phyloP scores from a whole-genome alignment of 495 filamentous ascomycete species.

The Usnea hakonensis region DNA sequence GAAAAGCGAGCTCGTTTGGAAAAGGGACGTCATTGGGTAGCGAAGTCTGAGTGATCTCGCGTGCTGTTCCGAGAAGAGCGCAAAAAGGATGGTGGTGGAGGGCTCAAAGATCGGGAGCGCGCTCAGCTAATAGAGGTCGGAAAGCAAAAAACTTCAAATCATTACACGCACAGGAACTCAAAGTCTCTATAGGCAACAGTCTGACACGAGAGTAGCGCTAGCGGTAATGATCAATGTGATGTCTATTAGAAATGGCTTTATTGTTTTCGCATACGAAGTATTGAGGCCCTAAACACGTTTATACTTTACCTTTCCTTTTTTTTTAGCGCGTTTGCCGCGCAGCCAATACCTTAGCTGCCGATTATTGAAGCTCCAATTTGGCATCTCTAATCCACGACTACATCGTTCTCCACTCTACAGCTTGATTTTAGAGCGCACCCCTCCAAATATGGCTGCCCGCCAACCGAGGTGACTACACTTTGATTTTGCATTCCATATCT shows the following conservation, averaged over 20 bases:
- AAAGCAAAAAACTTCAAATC: neutral
- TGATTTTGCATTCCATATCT: neutral
- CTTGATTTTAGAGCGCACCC: neutral
- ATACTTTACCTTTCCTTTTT: neutral
- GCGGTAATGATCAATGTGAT: neutral
- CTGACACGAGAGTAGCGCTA: neutral
- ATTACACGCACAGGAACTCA: neutral
- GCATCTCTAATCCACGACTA: neutral
- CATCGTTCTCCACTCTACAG: neutral
- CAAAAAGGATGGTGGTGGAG: neutral
- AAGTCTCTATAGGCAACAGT: neutral
- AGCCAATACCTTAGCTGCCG: slow-evolving; percentile 25
- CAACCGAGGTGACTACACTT: slow-evolving; percentile 20
- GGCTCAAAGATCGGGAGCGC: neutral
- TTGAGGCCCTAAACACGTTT: neutral
- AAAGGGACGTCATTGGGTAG: slow-evolving; percentile 7
- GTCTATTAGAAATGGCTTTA: neutral
- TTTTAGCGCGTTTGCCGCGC: slow-evolving; percentile 14
- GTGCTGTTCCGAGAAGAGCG: neutral
- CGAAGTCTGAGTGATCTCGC: neutral
- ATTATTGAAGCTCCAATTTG: slow-evolving; percentile 3
- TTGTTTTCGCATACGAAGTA: neutral
- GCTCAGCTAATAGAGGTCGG: neutral
- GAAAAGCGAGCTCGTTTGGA: slow-evolving; percentile 38
- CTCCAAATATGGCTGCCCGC: slow-evolving; percentile 20